Base-by-base conservation (phyloP, 306 rosid species). In the Astragalus membranaceus region DNA sequence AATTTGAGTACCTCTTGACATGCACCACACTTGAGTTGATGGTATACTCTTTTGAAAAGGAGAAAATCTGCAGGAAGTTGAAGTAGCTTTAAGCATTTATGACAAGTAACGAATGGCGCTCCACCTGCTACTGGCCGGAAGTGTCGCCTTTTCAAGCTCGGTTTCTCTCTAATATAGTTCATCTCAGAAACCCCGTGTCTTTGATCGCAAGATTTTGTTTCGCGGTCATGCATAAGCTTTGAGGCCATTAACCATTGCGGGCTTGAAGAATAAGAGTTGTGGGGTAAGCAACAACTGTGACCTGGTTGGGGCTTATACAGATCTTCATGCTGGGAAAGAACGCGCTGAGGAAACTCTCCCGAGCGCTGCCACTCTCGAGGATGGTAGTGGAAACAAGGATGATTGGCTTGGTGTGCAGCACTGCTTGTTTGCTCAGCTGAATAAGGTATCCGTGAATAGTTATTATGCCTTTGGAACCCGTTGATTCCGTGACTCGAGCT, bases 1-100 rank as follows among this genome's bases (percentile, higher is more conserved):
- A 91, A 91, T 74, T 87, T 75, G 33, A 95, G 96, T 36, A 89
- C 85, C 83, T 89, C 84, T 17, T 80, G 90, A 82, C 99, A 95
- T 47, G 87, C 79, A 59, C 97, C 96, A 14, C 99, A 95, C 65
- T 79, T 84, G 58, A 95, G 86, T 58, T 67, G 79, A 75, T 87
- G 92, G 60, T 63, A 66, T 54, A 73, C 89, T 85, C 85, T 85
- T 74, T 86, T 89, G 35, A 85, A 85, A 56, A 85, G 85, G 62
- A 91, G 92, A 78, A 95, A 91, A 75, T 91, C 97, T 16, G 88
- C 88, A 13, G 99, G 99, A 20, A 95, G 60, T 79, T 84, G 97
- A 69, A 95, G 81, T 11, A 84, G 78, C 36, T 50, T 77, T 20
- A 47, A 81, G 87, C 99, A 95, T 37, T 82, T 82, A 59, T 85